Evolutionary conservation across 805 yeast species (phyloP).

Genomic region (Sugiyamaella valdiviana): DNA sequence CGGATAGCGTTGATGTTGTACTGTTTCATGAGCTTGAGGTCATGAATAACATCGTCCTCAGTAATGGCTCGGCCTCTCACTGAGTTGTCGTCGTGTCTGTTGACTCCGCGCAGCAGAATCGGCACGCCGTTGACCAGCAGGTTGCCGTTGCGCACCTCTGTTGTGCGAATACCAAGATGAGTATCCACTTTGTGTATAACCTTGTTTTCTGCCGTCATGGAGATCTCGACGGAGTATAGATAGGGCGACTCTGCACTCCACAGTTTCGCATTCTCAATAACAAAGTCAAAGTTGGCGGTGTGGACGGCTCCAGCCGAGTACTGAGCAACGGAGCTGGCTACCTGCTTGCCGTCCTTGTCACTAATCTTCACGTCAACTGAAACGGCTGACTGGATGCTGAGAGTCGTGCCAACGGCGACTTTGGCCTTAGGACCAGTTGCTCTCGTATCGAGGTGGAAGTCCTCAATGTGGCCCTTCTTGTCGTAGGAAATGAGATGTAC

Average conservation of each 20-base stretch:
- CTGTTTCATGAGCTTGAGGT: constrained; percentile 32
- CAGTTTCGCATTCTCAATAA: constrained; percentile 21
- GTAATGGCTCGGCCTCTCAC: constrained; percentile 34
- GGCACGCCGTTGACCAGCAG: constrained; percentile 31
- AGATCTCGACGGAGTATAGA: constrained; percentile 25
- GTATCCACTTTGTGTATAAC: constrained; percentile 19
- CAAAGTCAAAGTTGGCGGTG: neutral
- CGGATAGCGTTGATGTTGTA: constrained; percentile 35
- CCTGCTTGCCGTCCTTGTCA: neutral
- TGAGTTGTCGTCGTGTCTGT: constrained; percentile 36
- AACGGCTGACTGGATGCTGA: neutral
- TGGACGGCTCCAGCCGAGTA: neutral
- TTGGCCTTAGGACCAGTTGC: constrained; percentile 5
- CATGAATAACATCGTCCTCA: constrained; percentile 30
- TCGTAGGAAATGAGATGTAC: constrained; percentile 29
- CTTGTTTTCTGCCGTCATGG: constrained; percentile 11
- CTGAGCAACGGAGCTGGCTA: neutral
- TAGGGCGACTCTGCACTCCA: constrained; percentile 36
- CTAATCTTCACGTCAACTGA: neutral
- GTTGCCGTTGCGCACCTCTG: constrained; percentile 27
- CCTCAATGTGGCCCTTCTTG: constrained; percentile 29
- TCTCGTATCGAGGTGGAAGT: constrained; percentile 26
- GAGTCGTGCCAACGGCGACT: constrained; percentile 9
- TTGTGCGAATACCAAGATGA: constrained; percentile 30
- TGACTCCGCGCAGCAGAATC: constrained; percentile 32